Evolutionary conservation across 2,329 filamentous ascomycete genomes (phyloP), one percentile per base, ranked within the genome.

Genomic region (Coccinonectria pachysandricola): DNA sequence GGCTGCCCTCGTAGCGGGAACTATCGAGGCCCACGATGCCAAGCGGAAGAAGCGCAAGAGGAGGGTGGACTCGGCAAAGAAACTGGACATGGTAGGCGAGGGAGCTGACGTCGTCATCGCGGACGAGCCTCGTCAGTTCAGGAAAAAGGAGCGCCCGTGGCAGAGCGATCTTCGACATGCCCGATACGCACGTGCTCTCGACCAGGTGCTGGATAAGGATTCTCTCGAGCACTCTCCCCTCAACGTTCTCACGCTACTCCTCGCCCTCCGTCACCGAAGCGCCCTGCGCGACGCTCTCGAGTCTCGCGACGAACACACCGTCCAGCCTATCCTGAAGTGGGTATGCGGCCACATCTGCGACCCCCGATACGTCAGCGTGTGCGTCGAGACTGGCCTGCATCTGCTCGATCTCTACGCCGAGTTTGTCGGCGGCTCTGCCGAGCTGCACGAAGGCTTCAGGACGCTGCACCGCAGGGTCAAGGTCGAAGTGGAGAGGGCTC

Each of bases 101-200:
- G 80, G 77, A 22, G 81, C 79, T 13, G 86, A 95, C 49, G 86
- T 95, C 28, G 72, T 94, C 42, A 87, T 96, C 43, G 81, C 88
- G 21, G 79, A 83, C 42, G 75, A 81, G 20, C 60, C 53, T 19
- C 62, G 47, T 24, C 15, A 24, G n/a, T 24, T 62, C 19, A 48
- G 45, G 26, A 78, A 75, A 50, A 75, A 73, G 46, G 71, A 82
- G 42, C 74, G 76, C 23, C 48, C 59, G 5, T 98, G 91, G 88
- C 87, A 95, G 52, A 65, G 69, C 33, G 76, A 84, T 39, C 66
- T 96, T 31, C 76, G 87, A 26, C 77, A 79, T 46, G 86, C 78
- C 8, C 71, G 75, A 33, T 96, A 91, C 52, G 67, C 68, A 3
- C 65, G 71, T 16, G 85, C 91, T 3, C 64, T 98, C 15, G 88